Conservation (phyloP, 2,329 filamentous ascomycete genomes). For the Hypomyces perniciosus region DNA sequence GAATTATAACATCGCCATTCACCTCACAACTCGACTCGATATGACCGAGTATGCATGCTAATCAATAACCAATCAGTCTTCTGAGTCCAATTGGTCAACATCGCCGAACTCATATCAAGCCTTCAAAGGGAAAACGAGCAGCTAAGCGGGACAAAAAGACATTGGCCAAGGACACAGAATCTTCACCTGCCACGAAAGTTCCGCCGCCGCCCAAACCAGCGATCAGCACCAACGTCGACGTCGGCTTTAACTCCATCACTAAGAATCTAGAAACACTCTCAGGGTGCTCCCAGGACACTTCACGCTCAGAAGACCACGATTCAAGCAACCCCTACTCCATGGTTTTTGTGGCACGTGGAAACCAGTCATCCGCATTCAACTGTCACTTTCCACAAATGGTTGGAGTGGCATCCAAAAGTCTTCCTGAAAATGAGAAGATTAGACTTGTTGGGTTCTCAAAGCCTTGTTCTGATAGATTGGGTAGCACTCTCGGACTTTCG, state of each 20-base stretch:
- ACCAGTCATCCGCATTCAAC: constrained; percentile 52
- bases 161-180: constrained; percentile 12
- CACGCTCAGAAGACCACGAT: neutral
- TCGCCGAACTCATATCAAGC: constrained; percentile 45
- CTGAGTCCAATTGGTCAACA: constrained; percentile 59
- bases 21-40: neutral
- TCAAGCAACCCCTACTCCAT: constrained; percentile 35
- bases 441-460: constrained; percentile 59
- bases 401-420: constrained; percentile 40
- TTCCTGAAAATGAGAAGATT: constrained; percentile 35
- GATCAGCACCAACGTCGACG: constrained; percentile 51
- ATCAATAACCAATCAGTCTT: constrained; percentile 40
- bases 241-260: constrained; percentile 60
- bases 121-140: constrained; percentile 56
- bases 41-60: neutral
- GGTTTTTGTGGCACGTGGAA: constrained; percentile 53
- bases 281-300: neutral
- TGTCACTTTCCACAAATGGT: constrained; percentile 55
- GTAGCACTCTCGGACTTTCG: constrained; percentile 52
- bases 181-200: constrained; percentile 5
- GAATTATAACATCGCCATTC: neutral
- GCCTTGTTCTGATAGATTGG: constrained; percentile 51
- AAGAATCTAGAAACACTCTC: constrained; percentile 47
- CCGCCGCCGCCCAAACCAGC: constrained; percentile 40
- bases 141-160: constrained; percentile 40